Evolutionary conservation across 2,329 filamentous ascomycete species (phyloP).

Genomic region (Trichoderma simmonsii): DNA sequence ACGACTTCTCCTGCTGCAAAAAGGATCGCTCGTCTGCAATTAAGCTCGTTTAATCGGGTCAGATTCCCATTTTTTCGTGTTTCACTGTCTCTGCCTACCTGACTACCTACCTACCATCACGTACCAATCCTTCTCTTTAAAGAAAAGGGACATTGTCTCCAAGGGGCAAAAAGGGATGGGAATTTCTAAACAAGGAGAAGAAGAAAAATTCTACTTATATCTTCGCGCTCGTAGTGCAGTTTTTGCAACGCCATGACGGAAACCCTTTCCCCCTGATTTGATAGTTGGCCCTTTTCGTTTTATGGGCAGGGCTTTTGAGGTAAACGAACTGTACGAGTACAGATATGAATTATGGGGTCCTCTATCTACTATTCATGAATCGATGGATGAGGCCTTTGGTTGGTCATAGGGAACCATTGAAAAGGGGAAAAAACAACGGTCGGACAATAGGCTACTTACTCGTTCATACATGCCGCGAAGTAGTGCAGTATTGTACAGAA

Average conservation of each 20-base stretch:
- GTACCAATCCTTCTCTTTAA: not conserved
- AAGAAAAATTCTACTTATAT: not conserved
- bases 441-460: conserved; percentile 2
- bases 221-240: not conserved
- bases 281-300: not conserved
- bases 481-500: conserved; percentile 16
- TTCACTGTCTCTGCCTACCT: not conserved
- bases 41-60: not conserved
- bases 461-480: conserved; percentile 11
- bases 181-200: not conserved
- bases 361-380: not conserved
- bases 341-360: not conserved
- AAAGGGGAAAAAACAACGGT: not conserved
- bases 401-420: not conserved
- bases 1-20: not conserved
- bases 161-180: not conserved
- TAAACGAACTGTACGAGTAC: conserved; percentile 10
- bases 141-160: not conserved
- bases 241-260: not conserved
- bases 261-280: not conserved
- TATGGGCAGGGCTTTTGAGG: not conserved
- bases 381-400: not conserved
- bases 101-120: not conserved
- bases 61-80: not conserved
- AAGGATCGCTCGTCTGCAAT: not conserved